phyloP scores from a whole-genome alignment of 2,329 filamentous ascomycete species.

The Botryotinia globosa region DNA sequence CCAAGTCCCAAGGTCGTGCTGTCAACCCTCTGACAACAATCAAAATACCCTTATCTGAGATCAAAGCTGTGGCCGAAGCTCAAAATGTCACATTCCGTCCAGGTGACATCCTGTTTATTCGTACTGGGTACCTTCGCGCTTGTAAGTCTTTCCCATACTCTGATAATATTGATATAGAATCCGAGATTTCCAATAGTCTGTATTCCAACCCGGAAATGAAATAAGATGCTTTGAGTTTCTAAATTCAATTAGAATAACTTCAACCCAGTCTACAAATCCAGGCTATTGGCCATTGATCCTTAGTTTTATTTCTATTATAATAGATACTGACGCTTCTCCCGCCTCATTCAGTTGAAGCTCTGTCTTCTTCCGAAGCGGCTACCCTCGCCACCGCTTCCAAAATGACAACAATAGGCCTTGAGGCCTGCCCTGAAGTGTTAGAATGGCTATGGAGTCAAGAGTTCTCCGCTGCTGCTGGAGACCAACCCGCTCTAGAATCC shows the following conservation, averaged over 20 bases:
- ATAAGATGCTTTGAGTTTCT: background rate
- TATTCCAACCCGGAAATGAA: background rate
- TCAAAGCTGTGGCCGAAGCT: slow-evolving; percentile 39
- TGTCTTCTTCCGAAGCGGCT: background rate
- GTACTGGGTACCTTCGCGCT: slow-evolving; percentile 40
- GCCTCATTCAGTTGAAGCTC: background rate
- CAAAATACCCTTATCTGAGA: slow-evolving; percentile 33
- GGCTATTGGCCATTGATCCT: background rate
- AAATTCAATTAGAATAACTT: background rate
- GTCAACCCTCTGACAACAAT: slow-evolving; percentile 52
- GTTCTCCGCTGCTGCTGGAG: slow-evolving; percentile 47
- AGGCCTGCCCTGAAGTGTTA: background rate
- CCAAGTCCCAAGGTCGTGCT: slow-evolving; percentile 51
- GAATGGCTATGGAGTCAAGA: slow-evolving; percentile 40
- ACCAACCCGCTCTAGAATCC: slow-evolving; percentile 46
- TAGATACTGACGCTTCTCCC: background rate
- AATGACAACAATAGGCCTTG: background rate
- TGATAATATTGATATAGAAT: slow-evolving; percentile 24
- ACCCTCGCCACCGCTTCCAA: background rate
- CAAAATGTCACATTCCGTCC: slow-evolving; percentile 39
- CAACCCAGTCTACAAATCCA: background rate
- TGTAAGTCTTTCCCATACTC: slow-evolving; percentile 34
- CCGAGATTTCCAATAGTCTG: background rate
- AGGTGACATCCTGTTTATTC: slow-evolving; percentile 43
- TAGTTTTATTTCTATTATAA: too few relatives aligned